phyloP scores from a whole-genome alignment of 257 asterid species.

The Scutellaria baicalensis region DNA sequence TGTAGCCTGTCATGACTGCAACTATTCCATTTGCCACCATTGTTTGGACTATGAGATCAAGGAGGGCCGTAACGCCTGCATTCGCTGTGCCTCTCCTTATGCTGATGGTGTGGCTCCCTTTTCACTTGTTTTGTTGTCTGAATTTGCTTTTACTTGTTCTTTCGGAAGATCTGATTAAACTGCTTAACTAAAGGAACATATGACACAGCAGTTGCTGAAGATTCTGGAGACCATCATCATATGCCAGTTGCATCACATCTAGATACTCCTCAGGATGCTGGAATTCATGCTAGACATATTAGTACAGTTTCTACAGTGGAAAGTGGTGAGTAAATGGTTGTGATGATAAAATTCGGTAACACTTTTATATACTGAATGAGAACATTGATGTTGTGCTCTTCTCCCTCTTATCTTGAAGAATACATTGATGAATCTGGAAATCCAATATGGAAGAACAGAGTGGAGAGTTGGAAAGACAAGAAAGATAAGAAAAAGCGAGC shows the following conservation, averaged over 20 bases:
- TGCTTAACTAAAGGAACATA: conserved; percentile 23
- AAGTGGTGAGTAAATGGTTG: conserved; percentile 59
- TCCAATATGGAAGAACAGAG: conserved; percentile 98
- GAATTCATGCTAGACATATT: conserved; percentile 82
- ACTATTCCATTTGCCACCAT: conserved; percentile 58
- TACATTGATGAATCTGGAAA: conserved; percentile 73
- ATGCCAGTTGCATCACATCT: conserved; percentile 27
- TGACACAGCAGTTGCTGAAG: conserved; percentile 26
- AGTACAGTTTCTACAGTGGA: conserved; percentile 87
- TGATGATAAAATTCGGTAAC: neutral
- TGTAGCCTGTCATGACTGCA: conserved; percentile 78
- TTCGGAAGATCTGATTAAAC: neutral
- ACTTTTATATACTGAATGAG: neutral
- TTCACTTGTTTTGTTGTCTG: neutral
- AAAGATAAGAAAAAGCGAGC: conserved; percentile 64
- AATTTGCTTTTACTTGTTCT: too few species aligned
- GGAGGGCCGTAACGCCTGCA: conserved; percentile 59
- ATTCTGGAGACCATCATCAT: conserved; percentile 30
- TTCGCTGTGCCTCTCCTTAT: conserved; percentile 60
- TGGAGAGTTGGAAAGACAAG: conserved; percentile 97
- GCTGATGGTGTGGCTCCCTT: conserved; percentile 32
- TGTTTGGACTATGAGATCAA: conserved; percentile 70
- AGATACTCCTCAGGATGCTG: conserved; percentile 48
- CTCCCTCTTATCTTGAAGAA: conserved; percentile 30
- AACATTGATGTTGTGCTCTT: conserved; percentile 5